Conservation (phyloP, 1,284 basidiomycete genomes). For the Athelia psychrophila region DNA sequence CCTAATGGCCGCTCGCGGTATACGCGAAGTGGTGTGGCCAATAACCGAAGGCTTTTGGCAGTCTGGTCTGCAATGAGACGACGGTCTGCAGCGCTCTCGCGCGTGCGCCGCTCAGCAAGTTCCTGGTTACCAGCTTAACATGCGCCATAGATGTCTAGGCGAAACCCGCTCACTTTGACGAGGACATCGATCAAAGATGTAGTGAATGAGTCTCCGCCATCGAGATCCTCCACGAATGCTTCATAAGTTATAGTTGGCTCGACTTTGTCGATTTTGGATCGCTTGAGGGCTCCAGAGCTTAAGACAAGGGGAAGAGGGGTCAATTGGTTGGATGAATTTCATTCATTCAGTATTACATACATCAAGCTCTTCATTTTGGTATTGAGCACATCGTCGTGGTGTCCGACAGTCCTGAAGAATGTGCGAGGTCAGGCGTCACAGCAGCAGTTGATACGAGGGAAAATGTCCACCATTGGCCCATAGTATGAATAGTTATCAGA, state of each 20-base stretch:
- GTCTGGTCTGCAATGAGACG: slow-evolving; percentile 63
- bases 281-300: slow-evolving; percentile 64
- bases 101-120: slow-evolving; percentile 62
- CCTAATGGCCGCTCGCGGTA: slow-evolving; percentile 42
- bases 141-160: slow-evolving; percentile 1
- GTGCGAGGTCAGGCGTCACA: slow-evolving; percentile 5
- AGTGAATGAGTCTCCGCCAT: slow-evolving; percentile 73
- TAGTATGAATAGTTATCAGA: slow-evolving; percentile 13
- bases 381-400: slow-evolving; percentile 65
- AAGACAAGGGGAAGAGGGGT: slow-evolving; percentile 4
- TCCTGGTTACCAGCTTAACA: slow-evolving; percentile 35
- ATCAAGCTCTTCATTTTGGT: slow-evolving; percentile 68
- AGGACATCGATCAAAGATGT: slow-evolving; percentile 66
- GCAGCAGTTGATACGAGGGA: background rate
- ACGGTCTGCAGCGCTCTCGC: slow-evolving; percentile 48
- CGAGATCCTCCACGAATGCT: slow-evolving; percentile 66
- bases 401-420: slow-evolving; percentile 55
- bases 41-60: slow-evolving; percentile 51
- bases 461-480: slow-evolving; percentile 38
- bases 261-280: slow-evolving; percentile 54
- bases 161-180: slow-evolving; percentile 55
- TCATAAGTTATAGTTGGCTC: slow-evolving; percentile 65
- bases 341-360: slow-evolving; percentile 41
- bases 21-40: slow-evolving; percentile 49
- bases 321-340: slow-evolving; percentile 2